Evolutionary conservation across 2,329 filamentous ascomycete genomes (phyloP), one percentile per base, ranked within the genome.

Genomic region (Apiospora arundinis): DNA sequence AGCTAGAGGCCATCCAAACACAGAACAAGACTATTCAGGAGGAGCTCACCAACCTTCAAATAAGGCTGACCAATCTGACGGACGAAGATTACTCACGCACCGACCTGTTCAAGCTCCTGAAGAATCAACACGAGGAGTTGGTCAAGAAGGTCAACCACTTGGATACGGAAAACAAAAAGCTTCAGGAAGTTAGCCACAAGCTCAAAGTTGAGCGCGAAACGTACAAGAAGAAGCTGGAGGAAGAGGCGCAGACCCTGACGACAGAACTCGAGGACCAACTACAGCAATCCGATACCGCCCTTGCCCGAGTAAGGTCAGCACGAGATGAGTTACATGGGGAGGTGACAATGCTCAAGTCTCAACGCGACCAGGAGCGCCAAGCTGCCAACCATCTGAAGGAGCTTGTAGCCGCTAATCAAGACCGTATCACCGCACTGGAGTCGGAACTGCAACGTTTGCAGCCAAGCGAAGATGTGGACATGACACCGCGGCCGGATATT

Each of bases 21-120:
- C 94, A 98, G 76, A 94, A 94, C 76, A 92, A 92, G 77, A 85
- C 85, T 25, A 79, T 95, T 56, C 89, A 93, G 45, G 92, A 95
- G 74, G 93, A 98, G 77, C 90, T 98, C 60, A 95, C 93, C 23
- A 88, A 91, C 6, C 84, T 95, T 45, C 95, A 87, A 77, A 83
- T 85, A 21, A 87, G 91, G 80, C 86, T 93, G 67, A 91, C 93
- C 18, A 91, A 89, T 70, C 85, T 95, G 63, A 92, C 93, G 0
- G 96, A 99, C 77, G 96, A 99, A 74, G 96, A 99, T 77, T 98
- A 97, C 79, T 92, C 95, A 52, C 91, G 94, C 71, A 97, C 95
- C 5, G 95, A 98, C 77, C 88, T 97, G 3, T 99, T 97, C 87
- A 98, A 97, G 82, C 91, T 93, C 73, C 89, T 98, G 78, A 97